Base-by-base conservation (phyloP, 1,139 yeast genomes). In the Pneumocystis carinii region DNA sequence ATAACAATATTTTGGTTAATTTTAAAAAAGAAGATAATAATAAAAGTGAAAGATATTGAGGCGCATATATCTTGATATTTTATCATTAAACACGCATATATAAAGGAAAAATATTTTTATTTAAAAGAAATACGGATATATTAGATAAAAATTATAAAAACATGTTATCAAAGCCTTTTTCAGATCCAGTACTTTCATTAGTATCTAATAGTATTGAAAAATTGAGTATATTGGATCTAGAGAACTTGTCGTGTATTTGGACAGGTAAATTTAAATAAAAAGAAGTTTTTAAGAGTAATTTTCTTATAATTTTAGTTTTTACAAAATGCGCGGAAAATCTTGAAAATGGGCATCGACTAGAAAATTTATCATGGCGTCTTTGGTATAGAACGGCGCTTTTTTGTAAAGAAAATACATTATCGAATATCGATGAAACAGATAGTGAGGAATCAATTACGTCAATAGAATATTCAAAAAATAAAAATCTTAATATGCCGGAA, bases 341-440 rank as follows among this genome's bases (percentile, higher is more conserved):
- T 59, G 78, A 77, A 64, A 79, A 81, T 68, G 85, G 85, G 39
- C 76, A 78, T 63, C 74, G 86, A 27, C 72, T 82, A 14, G 85
- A 81, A 70, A 82, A 82, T 69, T 75, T 82, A 64, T 79, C 83
- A 61, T 82, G 85, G 85, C 73, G 86, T 55, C 76, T 82, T 53
- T 81, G 83, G 71, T 81, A 81, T 66, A 73, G 83, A 63, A 81
- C 79, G 60, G 64, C 80, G 2, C 69, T 76, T 37, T 60, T 63
- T 48, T 12, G 15, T 4, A 37, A 24, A 19, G 32, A 48, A 3
- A 24, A 48, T 12, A 15, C 53, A 4, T 6, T 17, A 4, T 15
- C 29, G 14, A 3, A 5, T 7, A 6, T 48, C 15, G 27, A 24
- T 8, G 55, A 12, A 3, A 5, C 32, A 12, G 55, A 12, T 24